Evolutionary conservation across 768 basidiomycete species (phyloP).

Genomic region (Boletus reticuloceps): DNA sequence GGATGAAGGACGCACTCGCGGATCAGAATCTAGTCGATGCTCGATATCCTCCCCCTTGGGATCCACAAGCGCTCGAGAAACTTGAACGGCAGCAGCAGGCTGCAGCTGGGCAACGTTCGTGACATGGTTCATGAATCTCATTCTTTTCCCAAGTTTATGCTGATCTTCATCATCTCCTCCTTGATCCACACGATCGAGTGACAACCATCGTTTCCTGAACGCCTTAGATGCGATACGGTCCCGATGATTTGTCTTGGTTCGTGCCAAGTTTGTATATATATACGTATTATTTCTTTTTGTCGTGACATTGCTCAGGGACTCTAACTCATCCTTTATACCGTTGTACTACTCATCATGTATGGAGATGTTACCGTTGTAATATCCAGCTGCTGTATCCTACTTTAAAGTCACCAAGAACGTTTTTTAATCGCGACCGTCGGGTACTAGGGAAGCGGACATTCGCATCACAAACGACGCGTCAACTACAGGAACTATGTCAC

Average conservation of each 20-base stretch:
- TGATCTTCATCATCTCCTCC: neutral
- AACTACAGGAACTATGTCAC: too few species aligned
- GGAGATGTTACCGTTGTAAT: slow-evolving; percentile 15
- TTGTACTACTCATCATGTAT: slow-evolving; percentile 1
- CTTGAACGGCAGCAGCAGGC: slow-evolving; percentile 28
- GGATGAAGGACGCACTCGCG: slow-evolving; percentile 71
- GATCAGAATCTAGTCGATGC: slow-evolving; percentile 79
- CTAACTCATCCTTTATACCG: slow-evolving; percentile 12
- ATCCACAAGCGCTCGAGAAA: slow-evolving; percentile 41
- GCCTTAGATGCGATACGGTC: neutral
- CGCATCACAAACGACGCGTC: too few species aligned
- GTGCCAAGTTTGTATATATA: neutral
- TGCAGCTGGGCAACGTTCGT: slow-evolving; percentile 7
- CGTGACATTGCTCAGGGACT: slow-evolving; percentile 8
- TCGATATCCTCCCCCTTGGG: slow-evolving; percentile 71
- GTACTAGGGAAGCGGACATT: neutral
- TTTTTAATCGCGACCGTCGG: neutral
- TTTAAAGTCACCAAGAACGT: neutral
- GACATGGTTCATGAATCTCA: neutral
- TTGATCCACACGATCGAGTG: neutral
- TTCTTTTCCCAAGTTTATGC: neutral
- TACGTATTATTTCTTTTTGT: neutral
- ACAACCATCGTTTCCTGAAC: neutral
- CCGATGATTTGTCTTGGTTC: neutral
- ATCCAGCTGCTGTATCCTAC: slow-evolving; percentile 23